phyloP scores from a whole-genome alignment of 2,329 filamentous ascomycete species.

The Corinectria fuckeliana region DNA sequence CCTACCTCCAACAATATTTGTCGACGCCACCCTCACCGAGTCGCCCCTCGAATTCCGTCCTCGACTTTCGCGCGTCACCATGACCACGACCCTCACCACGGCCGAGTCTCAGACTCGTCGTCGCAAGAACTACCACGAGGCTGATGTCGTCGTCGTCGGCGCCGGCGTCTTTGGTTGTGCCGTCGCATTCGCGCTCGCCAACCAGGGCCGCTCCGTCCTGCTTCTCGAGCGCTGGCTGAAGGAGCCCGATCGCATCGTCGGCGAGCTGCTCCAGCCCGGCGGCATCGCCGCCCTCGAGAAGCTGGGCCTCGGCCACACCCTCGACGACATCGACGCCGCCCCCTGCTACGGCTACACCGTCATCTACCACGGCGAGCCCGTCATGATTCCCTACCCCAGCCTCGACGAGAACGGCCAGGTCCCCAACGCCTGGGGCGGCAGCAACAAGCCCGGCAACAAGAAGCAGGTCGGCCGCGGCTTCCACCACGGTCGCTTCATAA shows the following conservation, averaged over 20 bases:
- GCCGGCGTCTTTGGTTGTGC: conserved; percentile 91
- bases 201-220: conserved; percentile 89
- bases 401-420: conserved; percentile 57
- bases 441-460: conserved; percentile 43
- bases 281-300: conserved; percentile 81
- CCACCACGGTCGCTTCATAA: conserved; percentile 94
- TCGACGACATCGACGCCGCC: conserved; percentile 89
- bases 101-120: conserved; percentile 54
- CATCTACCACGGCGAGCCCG: conserved; percentile 76
- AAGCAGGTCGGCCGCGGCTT: conserved; percentile 77
- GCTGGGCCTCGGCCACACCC: conserved; percentile 79
- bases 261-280: conserved; percentile 92
- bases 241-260: conserved; percentile 94
- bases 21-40: conserved; percentile 5
- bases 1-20: background rate
- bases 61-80: conserved; percentile 36
- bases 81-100: conserved; percentile 41
- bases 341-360: conserved; percentile 87
- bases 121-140: conserved; percentile 64
- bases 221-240: conserved; percentile 88
- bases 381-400: conserved; percentile 80
- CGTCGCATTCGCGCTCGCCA: conserved; percentile 80
- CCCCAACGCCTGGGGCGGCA: conserved; percentile 44
- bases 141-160: conserved; percentile 90
- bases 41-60: conserved; percentile 26